Evolutionary conservation across 2,329 filamentous ascomycete genomes (phyloP).

Genomic region (Exophiala sideris): DNA sequence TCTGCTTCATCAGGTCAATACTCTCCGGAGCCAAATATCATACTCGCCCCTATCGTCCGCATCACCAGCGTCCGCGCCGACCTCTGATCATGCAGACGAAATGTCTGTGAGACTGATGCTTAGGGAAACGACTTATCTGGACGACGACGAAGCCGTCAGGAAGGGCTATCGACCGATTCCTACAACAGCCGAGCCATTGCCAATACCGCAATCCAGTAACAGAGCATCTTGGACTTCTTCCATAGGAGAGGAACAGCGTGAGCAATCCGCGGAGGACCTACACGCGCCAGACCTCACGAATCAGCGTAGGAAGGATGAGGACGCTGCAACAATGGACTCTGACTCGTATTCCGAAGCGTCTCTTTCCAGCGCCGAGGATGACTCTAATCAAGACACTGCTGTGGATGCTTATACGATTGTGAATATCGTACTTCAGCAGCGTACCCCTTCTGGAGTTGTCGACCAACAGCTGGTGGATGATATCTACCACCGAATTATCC

Average conservation of each 20-base stretch:
- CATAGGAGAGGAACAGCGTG: conserved; percentile 16
- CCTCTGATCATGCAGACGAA: conserved; percentile 49
- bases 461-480: conserved; percentile 30
- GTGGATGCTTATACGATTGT: conserved; percentile 29
- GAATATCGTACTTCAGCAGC: conserved; percentile 28
- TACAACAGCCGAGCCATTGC: conserved; percentile 8
- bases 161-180: conserved; percentile 36
- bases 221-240: conserved; percentile 28
- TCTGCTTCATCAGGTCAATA: conserved; percentile 49
- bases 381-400: conserved; percentile 14
- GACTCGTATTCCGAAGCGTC: conserved; percentile 11
- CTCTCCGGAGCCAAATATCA: conserved; percentile 44
- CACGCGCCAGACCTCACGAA: background rate
- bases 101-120: conserved; percentile 58
- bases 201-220: conserved; percentile 14
- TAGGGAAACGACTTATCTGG: conserved; percentile 43
- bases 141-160: conserved; percentile 37
- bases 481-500: conserved; percentile 38
- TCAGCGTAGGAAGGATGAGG: background rate
- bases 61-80: conserved; percentile 36
- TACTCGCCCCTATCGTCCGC: conserved; percentile 29
- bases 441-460: conserved; percentile 32
- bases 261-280: conserved; percentile 3
- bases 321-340: background rate
- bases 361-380: conserved; percentile 17